Conservation (phyloP, 2,329 filamentous ascomycete species). For the Cryphonectria carpinicola region DNA sequence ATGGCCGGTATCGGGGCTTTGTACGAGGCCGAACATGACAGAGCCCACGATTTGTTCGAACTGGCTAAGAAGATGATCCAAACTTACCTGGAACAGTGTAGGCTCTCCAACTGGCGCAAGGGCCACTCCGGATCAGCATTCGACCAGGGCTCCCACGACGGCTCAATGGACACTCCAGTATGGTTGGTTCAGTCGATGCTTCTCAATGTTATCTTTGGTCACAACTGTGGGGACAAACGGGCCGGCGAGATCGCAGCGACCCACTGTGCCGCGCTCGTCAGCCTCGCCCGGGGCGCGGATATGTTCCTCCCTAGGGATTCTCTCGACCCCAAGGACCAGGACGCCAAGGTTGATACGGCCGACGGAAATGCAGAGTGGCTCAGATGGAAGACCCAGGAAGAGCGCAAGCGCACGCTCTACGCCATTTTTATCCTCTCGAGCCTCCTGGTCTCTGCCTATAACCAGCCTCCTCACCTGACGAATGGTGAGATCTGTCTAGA, state of each 20-base stretch:
- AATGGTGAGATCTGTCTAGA: constrained; percentile 93
- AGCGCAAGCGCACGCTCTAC: constrained; percentile 91
- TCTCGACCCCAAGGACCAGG: constrained; percentile 52
- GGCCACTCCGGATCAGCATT: constrained; percentile 52
- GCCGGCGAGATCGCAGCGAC: constrained; percentile 91
- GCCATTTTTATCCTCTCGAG: constrained; percentile 91
- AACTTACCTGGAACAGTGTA: constrained; percentile 86
- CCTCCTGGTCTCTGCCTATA: constrained; percentile 88
- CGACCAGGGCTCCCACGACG: constrained; percentile 58
- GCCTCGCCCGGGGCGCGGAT: constrained; percentile 86
- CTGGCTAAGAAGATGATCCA: constrained; percentile 95
- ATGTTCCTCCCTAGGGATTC: constrained; percentile 56
- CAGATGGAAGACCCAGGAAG: constrained; percentile 84
- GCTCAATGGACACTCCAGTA: constrained; percentile 75
- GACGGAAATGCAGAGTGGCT: constrained; percentile 79
- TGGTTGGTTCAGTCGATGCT: constrained; percentile 98
- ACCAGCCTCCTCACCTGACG: constrained; percentile 85
- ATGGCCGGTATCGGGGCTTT: constrained; percentile 77
- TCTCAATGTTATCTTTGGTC: constrained; percentile 92
- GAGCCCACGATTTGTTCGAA: constrained; percentile 86
- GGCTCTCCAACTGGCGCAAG: constrained; percentile 79
- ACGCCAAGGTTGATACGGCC: constrained; percentile 61
- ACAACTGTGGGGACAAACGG: constrained; percentile 90
- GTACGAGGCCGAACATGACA: constrained; percentile 81
- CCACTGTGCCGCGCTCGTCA: constrained; percentile 88